Conservation (phyloP, 208 protist species). For the Acanthamoeba sp. region DNA sequence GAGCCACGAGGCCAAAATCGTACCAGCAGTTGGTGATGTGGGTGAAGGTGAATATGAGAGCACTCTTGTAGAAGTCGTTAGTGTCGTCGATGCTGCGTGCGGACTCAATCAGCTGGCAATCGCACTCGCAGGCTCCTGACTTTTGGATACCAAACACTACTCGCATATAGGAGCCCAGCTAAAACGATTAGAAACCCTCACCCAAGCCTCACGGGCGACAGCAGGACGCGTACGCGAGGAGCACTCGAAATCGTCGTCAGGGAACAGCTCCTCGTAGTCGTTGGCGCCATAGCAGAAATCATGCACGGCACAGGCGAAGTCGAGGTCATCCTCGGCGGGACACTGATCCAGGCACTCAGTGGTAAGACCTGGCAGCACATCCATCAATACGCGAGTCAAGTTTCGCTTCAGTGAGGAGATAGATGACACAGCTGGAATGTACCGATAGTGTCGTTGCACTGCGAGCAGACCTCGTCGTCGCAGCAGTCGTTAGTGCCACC, state of each 20-base stretch:
- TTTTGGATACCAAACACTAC: background rate
- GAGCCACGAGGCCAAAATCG: background rate
- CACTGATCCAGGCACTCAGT: background rate
- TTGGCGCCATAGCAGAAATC: background rate
- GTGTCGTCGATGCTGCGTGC: background rate
- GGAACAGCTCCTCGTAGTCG: background rate
- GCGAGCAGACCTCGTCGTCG: background rate
- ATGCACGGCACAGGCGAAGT: background rate
- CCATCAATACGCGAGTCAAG: background rate
- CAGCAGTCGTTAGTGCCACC: conserved; percentile 40
- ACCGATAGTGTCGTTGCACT: background rate
- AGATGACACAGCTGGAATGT: background rate
- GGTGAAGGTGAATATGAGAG: conserved; percentile 8
- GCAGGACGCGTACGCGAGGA: background rate
- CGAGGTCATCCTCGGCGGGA: background rate
- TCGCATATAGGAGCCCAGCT: background rate
- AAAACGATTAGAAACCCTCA: background rate
- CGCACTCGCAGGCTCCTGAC: background rate
- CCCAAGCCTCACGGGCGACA: too few relatives aligned
- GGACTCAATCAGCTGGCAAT: background rate
- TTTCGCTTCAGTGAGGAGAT: too few relatives aligned
- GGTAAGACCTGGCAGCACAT: background rate
- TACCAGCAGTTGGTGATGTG: conserved; percentile 62
- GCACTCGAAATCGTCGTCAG: background rate
- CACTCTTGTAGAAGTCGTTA: conserved; percentile 29